Evolutionary conservation across 306 rosid genomes (phyloP).

Genomic region (Fragaria iinumae): DNA sequence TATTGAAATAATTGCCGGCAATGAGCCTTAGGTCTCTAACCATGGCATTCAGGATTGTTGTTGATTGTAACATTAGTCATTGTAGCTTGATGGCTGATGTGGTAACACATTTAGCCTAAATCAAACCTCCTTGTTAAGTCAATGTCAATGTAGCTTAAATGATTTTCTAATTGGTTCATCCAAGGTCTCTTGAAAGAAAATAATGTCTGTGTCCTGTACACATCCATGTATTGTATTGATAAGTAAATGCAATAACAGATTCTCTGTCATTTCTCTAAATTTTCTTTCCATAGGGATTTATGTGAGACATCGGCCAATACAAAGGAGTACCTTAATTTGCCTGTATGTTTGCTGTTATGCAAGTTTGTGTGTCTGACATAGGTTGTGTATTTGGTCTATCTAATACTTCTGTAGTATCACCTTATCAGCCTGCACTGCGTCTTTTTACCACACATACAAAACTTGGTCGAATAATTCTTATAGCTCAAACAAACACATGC

Average conservation of each 20-base stretch:
- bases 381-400: not conserved
- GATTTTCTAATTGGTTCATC: not conserved
- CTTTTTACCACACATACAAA: not conserved
- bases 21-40: not conserved
- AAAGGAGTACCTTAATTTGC: not conserved
- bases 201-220: not conserved
- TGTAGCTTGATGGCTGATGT: not conserved
- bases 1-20: not conserved
- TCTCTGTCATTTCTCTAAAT: not conserved
- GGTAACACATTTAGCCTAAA: not conserved
- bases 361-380: not conserved
- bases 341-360: not conserved
- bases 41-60: not conserved
- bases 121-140: not conserved
- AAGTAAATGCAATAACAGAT: not conserved
- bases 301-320: not conserved
- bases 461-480: not conserved
- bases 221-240: not conserved
- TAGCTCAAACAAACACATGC: not conserved
- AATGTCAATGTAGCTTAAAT: not conserved
- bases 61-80: not conserved
- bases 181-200: not conserved
- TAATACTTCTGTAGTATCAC: not conserved
- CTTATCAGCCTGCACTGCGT: not conserved
- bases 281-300: not conserved